Conservation (phyloP, 2,329 filamentous ascomycete species). For the Neodidymelliopsis sp. region DNA sequence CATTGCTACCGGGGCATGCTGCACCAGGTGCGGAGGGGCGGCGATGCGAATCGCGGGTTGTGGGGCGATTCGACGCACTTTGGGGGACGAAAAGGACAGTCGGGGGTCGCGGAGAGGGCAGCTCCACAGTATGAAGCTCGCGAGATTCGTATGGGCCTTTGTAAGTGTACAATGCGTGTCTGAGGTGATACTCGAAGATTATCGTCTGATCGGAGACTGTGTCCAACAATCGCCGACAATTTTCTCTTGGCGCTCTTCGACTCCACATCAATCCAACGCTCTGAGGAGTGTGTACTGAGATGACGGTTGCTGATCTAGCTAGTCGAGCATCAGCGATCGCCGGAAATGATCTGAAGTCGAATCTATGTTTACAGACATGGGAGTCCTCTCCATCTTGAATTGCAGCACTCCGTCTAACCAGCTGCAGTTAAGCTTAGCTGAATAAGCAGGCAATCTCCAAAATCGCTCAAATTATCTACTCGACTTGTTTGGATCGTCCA, state of each 20-base stretch:
- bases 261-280: too few species aligned
- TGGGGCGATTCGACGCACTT: conserved; percentile 26
- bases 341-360: neutral
- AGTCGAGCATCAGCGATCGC: too few species aligned
- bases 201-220: conserved; percentile 16
- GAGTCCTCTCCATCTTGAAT: neutral
- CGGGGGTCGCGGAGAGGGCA: neutral
- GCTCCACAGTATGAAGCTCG: neutral
- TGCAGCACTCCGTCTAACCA: conserved; percentile 4
- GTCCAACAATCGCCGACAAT: conserved; percentile 6
- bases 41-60: conserved; percentile 25
- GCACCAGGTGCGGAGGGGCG: conserved; percentile 27
- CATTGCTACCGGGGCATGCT: conserved; percentile 62
- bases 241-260: conserved; percentile 12
- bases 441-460: conserved; percentile 15
- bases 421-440: conserved; percentile 15
- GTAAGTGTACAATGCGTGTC: neutral
- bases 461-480: conserved; percentile 17
- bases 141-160: neutral
- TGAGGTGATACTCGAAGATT: neutral
- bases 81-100: conserved; percentile 2
- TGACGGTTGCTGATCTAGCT: too few species aligned
- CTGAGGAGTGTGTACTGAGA: too few species aligned
- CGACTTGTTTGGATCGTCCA: too few species aligned
- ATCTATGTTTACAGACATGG: neutral